Base-by-base conservation (phyloP, 768 basidiomycete genomes). In the Hygrocybe coccinea region DNA sequence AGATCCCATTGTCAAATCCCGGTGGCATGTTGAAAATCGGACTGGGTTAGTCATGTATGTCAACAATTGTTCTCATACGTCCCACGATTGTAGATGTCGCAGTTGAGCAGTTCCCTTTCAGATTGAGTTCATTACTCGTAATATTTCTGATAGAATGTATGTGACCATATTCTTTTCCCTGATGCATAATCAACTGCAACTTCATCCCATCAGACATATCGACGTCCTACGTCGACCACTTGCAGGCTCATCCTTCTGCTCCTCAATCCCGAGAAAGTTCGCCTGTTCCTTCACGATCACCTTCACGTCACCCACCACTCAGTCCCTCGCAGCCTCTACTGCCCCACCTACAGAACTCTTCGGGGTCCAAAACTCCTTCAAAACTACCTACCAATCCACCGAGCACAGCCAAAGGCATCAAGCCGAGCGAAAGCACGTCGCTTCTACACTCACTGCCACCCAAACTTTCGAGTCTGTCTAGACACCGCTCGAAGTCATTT, bases 71-170 rank as follows among this genome's bases (percentile, higher is more conserved):
- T 6, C 33, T 33, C 29, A 34, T 12, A 24, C 48, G 17, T 17
- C 11, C 12, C n/a, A 37, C 15, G 53, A 19, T 45, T 52, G 54
- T 36, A 49, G 1, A 14, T 14, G 22, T 52, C 47, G 11, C 50
- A 15, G 29, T 29, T 29, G 29, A 29, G 8, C 29, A 29, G 29
- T 1, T 38, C 25, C n/a, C 36, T 53, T 7, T 25, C 57, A 89
- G 88, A 10, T 67, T 91, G 14, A 70, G 69, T 22, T 87, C 89
- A 0, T 65, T 92, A 11, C 68, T 91, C 43, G 60, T 75, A 10
- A 92, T 92, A 36, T 92, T 92, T 66, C 68, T 89, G 5, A 71
- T 92, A 29, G 90, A 92, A 81, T 91, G 90, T 86, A 65, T 36
- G 86, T 73, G 9, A 57, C 29, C 33, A 60, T 33, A 33, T 24